Evolutionary conservation across 2,329 filamentous ascomycete species (phyloP), one percentile per base, ranked within the genome.

Genomic region (Aspergillus calidoustus): DNA sequence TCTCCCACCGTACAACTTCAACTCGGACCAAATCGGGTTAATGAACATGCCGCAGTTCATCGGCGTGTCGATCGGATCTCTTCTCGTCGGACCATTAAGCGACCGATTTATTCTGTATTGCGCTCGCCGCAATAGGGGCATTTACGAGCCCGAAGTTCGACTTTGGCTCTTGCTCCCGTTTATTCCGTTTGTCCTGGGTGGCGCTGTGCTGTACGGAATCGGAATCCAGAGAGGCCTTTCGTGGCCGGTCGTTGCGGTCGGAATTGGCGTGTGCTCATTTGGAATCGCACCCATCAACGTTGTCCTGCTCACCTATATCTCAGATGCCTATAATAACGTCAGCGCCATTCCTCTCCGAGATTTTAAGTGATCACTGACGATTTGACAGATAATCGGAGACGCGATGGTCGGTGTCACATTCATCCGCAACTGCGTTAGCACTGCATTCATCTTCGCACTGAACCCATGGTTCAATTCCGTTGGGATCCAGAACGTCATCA

Each of bases 371-470:
- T 1, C 7, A 19, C 17, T 19, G n/a, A 31, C 17, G 9, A 9
- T 3, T 34, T 19, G 5, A 8, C 62, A 83, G 74, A 80, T 84
- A 44, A 74, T 84, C 47, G 81, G 77, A 5, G 81, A 83, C 61
- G 76, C 81, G 0, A 69, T 84, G 7, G 79, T 82, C 3, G 77
- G 71, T 0, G 71, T 84, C 1, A 79, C 79, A 0, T 78, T 84
- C 58, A 68, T 80, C 11, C 77, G 82, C 0, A 84, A 84, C 54
- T 58, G 73, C 2, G 74, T 83, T 48, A 73, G 74, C 19, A 81
- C 78, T 2, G 72, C 77, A 17, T 77, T 83, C 48, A 76, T 83
- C n/a, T 83, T 84, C 63, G 77, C 77, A 0, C 70, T 83, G 31
- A 13, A 34, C 31, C 31, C 31, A 11, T 54, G 51, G 51, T 22